Evolutionary conservation across 345 rosid genomes (phyloP), one percentile per base, ranked within the genome.

Genomic region (Psidium friedrichsthalianum): DNA sequence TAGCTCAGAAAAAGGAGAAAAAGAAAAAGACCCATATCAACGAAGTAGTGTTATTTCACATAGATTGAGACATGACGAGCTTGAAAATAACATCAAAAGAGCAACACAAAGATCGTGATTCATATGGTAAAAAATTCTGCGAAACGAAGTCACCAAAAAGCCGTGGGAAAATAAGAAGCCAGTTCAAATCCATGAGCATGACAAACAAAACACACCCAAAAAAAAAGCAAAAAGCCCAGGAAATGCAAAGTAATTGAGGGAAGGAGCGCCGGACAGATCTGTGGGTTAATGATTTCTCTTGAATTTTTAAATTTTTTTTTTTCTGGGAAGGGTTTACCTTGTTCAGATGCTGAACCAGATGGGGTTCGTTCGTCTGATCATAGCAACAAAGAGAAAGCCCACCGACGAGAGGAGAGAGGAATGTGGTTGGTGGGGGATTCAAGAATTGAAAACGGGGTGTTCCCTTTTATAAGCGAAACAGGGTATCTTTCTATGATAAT

Each of bases 181-280:
- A 69, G 47, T 69, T 69, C 78, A 69, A 24, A 69, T 69, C 47
- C 47, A 36, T 18, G 6, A 69, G 47, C 78, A 36, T 25, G 40
- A 36, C 47, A 36, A 53, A 14, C 20, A 51, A 51, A 51, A 51
- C 12, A 64, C 6, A 8, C 44, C 42, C 11, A 29, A 18, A 6
- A 58, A n/a, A 27, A n/a, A 27, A 57, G 27, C 25, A 24, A 6
- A 64, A 25, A 12, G 42, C 78, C 78, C 78, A 69, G 3, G 36
- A 32, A 69, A 69, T 18, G 78, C 78, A 69, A 61, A 15, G 16
- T 64, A 10, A 64, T 32, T 87, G 82, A 91, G 85, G 81, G 91
- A 91, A 86, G 11, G 90, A 92, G 57, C 90, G 91, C 18, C 18
- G 32, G 52, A 51, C 52, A 51, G 36, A n/a, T 61, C 42, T 29